A percentile compares a stretch with the other conserved stretches of the same genome.
Conservation (phyloP, 257 asterid genomes). For the Solanum phureja region DNA sequence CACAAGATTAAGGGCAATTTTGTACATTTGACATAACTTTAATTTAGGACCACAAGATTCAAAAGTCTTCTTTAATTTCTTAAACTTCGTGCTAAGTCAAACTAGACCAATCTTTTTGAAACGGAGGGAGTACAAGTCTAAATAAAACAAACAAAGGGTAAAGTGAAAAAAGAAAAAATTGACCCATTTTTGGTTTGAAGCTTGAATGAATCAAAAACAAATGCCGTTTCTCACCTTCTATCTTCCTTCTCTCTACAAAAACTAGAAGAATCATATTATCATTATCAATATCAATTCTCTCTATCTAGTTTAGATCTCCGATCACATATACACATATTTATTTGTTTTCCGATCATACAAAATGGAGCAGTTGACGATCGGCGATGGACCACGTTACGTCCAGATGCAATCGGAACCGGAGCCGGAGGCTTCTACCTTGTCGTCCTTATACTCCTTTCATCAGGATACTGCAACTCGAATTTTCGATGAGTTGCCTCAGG, state of each 20-base stretch:
- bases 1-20: too few relatives aligned
- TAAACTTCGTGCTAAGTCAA: too few relatives aligned
- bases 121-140: background rate
- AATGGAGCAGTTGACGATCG: slow-evolving; percentile 53
- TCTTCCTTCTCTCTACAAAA: background rate
- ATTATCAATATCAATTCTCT: background rate
- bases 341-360: background rate
- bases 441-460: slow-evolving; percentile 42
- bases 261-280: background rate
- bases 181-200: background rate
- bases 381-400: slow-evolving; percentile 27
- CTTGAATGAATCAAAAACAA: background rate
- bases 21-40: too few relatives aligned
- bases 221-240: background rate
- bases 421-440: slow-evolving; percentile 25
- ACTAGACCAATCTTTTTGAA: too few relatives aligned
- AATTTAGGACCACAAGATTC: too few relatives aligned
- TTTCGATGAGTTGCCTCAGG: slow-evolving; percentile 71
- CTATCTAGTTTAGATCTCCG: background rate
- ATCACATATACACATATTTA: background rate
- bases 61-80: too few relatives aligned
- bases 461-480: slow-evolving; percentile 39
- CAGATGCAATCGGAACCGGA: slow-evolving; percentile 42
- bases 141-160: background rate
- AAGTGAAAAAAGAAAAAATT: background rate